Conservation (phyloP, 2,329 filamentous ascomycete genomes). For the Aspergillus puulaauensis region DNA sequence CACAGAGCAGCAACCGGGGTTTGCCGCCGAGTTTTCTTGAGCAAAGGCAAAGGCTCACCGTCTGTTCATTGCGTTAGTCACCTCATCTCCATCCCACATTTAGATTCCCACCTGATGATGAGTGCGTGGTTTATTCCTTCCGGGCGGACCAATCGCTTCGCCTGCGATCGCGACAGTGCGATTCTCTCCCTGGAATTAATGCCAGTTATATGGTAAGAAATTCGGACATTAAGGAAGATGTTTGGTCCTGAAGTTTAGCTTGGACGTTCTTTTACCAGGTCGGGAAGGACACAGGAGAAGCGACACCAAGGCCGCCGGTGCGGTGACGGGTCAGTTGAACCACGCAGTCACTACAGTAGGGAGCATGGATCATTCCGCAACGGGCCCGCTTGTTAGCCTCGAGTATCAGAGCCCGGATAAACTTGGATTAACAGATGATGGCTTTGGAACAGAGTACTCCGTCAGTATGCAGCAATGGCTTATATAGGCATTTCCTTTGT, state of each 20-base stretch:
- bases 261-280: not conserved
- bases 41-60: not conserved
- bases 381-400: not conserved
- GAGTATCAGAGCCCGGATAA: not conserved
- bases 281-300: not conserved
- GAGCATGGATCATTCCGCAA: constrained; percentile 1
- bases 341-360: not conserved
- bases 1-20: not conserved
- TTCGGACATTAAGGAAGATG: not conserved
- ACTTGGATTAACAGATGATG: not conserved
- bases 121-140: constrained; percentile 5
- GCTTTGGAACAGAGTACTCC: not conserved
- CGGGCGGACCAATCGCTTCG: not conserved
- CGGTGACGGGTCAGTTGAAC: not conserved
- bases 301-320: not conserved
- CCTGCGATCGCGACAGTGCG: not conserved
- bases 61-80: constrained; percentile 1
- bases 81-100: not conserved
- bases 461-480: no score
- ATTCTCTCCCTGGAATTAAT: not conserved
- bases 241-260: not conserved
- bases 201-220: not conserved
- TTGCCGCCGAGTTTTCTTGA: no score
- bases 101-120: not conserved
- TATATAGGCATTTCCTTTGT: not conserved